Percentiles rank a stretch among this genome's conserved stretches.
Evolutionary conservation across 176 grass and related monocot species (phyloP).

Genomic region (Dactylis glomerata): DNA sequence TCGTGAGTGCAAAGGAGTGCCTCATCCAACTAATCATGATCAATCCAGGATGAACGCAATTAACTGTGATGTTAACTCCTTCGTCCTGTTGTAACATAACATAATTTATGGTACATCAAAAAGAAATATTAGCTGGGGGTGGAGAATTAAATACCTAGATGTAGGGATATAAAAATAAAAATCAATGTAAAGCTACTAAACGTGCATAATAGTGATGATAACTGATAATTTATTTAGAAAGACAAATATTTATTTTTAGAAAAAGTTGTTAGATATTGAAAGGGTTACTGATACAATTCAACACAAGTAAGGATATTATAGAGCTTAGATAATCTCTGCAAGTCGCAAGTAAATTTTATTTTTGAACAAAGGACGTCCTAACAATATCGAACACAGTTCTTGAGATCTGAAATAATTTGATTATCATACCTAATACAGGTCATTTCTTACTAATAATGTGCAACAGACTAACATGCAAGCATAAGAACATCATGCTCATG

Average conservation of each 20-base stretch:
- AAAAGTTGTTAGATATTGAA: no score
- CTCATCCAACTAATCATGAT: constrained; percentile 97
- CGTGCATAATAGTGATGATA: no score
- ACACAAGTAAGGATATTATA: not conserved
- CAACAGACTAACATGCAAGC: no score
- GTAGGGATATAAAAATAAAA: no score
- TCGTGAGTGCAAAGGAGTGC: constrained; percentile 76
- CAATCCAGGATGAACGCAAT: constrained; percentile 90
- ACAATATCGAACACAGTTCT: not conserved
- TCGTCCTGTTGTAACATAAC: constrained; percentile 58
- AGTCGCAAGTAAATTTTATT: no score
- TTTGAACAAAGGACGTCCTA: not conserved
- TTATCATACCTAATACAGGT: constrained; percentile 43
- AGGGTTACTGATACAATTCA: no score
- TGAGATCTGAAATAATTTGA: not conserved
- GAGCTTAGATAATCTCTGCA: not conserved
- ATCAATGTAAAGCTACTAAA: no score
- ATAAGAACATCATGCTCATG: no score
- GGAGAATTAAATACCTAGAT: not conserved
- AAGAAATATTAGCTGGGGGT: not conserved
- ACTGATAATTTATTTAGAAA: no score
- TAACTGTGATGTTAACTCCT: constrained; percentile 79
- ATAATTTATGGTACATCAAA: not conserved
- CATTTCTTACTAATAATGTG: not conserved
- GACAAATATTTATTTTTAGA: no score